These are phyloP conservation scores for Rhodotorula sp. DNA, from an alignment of 1,284 basidiomycete species.

Conservation along the genomic window DNA sequence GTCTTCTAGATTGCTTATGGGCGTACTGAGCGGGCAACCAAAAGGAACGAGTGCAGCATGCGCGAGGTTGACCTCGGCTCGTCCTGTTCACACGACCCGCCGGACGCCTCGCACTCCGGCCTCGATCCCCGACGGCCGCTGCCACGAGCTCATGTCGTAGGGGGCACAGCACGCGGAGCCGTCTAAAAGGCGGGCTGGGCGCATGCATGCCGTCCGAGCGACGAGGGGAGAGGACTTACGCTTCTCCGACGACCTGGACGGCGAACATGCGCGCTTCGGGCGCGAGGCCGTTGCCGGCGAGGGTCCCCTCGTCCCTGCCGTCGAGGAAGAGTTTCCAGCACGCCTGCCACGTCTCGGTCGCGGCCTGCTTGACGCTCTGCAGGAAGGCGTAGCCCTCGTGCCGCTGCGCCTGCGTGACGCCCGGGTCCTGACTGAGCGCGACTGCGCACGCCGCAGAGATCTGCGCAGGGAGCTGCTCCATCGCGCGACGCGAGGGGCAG, in stretches of 20 bases:
- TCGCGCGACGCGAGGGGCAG: background rate
- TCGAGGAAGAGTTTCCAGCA: constrained; percentile 74
- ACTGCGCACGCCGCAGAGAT: constrained; percentile 14
- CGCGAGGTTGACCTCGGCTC: background rate
- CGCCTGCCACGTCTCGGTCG: constrained; percentile 72
- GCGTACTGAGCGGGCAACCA: background rate
- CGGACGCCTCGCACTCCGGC: no score
- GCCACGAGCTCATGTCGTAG: no score
- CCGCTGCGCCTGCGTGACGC: constrained; percentile 24
- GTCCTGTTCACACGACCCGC: background rate
- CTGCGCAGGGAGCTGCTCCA: constrained; percentile 24
- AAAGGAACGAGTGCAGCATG: no score
- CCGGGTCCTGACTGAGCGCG: constrained; percentile 16
- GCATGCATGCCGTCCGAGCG: background rate
- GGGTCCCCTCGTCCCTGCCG: constrained; percentile 54
- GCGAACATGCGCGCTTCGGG: constrained; percentile 80
- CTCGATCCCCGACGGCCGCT: no score
- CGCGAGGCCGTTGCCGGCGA: constrained; percentile 59
- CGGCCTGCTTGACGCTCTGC: constrained; percentile 70
- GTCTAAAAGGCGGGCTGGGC: background rate
- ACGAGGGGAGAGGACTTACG: constrained; percentile 59
- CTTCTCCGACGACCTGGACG: constrained; percentile 78
- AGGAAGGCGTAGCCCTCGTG: constrained; percentile 75
- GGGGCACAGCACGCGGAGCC: background rate
- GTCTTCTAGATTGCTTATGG: background rate